Conservation (phyloP, 2,329 filamentous ascomycete species). For the Atkinsonella texensis region DNA sequence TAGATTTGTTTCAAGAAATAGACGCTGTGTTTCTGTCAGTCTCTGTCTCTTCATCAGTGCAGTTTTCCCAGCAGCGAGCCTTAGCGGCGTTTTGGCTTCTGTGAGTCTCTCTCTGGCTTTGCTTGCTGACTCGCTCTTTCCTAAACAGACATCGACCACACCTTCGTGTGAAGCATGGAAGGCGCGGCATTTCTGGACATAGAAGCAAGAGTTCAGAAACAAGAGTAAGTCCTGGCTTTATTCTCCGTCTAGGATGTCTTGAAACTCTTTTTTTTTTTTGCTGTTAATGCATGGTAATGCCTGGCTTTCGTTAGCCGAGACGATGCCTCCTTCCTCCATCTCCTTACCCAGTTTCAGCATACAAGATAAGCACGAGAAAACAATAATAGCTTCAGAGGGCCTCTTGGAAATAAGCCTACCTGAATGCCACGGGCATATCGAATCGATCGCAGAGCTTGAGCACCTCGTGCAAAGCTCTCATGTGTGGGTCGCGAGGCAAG, state of each 20-base stretch:
- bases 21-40: background rate
- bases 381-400: conserved; percentile 14
- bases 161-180: background rate
- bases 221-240: background rate
- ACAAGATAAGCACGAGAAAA: conserved; percentile 10
- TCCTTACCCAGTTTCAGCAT: conserved; percentile 16
- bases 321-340: conserved; percentile 9
- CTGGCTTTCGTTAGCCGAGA: background rate
- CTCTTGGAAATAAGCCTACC: conserved; percentile 18
- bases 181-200: background rate
- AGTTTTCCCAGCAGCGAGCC: background rate
- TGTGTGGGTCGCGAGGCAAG: conserved; percentile 22
- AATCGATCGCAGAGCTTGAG: conserved; percentile 14
- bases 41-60: background rate
- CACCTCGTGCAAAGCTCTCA: conserved; percentile 11
- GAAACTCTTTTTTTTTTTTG: background rate
- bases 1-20: too few species aligned
- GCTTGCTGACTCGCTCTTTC: background rate
- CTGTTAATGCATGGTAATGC: background rate
- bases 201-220: background rate
- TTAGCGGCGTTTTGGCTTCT: too few species aligned
- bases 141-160: background rate
- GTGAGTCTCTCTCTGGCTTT: background rate
- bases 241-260: background rate
- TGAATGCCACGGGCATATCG: conserved; percentile 1